Evolutionary conservation across 164 flowering plant genomes (phyloP).

Genomic region (Protea cynaroides): DNA sequence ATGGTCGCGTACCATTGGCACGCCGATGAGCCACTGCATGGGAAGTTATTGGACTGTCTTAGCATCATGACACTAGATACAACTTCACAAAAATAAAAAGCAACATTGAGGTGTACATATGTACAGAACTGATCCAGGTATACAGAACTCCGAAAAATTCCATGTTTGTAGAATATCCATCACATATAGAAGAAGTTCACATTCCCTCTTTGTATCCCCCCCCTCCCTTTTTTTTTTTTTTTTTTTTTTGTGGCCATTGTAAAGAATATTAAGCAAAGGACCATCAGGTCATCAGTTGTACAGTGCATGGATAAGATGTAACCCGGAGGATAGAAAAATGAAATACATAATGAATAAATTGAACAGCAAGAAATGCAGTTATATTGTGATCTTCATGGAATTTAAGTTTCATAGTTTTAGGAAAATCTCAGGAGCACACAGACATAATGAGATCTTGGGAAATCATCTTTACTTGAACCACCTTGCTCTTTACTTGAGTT

Average conservation of each 20-base stretch:
- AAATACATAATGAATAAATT: too few relatives aligned
- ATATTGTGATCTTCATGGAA: too few relatives aligned
- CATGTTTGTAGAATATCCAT: neutral
- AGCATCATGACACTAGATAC: slow-evolving; percentile 26
- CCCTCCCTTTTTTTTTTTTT: neutral
- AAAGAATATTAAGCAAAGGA: neutral
- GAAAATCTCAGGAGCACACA: too few relatives aligned
- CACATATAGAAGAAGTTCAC: neutral
- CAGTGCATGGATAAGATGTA: too few relatives aligned
- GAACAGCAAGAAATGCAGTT: too few relatives aligned
- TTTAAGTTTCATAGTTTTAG: too few relatives aligned
- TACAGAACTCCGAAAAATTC: neutral
- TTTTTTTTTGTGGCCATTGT: neutral
- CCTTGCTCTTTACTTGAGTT: too few relatives aligned
- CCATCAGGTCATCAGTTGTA: too few relatives aligned
- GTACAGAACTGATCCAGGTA: neutral
- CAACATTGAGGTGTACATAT: neutral
- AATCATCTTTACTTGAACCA: too few relatives aligned
- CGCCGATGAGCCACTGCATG: slow-evolving; percentile 64
- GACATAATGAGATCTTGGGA: too few relatives aligned
- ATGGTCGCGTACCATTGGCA: slow-evolving; percentile 60
- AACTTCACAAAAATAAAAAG: neutral
- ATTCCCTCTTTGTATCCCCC: too few relatives aligned
- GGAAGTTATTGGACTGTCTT: slow-evolving; percentile 32
- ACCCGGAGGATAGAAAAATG: too few relatives aligned